Evolutionary conservation across 306 rosid species (phyloP).

Genomic region (Gastrolobium bilobum): DNA sequence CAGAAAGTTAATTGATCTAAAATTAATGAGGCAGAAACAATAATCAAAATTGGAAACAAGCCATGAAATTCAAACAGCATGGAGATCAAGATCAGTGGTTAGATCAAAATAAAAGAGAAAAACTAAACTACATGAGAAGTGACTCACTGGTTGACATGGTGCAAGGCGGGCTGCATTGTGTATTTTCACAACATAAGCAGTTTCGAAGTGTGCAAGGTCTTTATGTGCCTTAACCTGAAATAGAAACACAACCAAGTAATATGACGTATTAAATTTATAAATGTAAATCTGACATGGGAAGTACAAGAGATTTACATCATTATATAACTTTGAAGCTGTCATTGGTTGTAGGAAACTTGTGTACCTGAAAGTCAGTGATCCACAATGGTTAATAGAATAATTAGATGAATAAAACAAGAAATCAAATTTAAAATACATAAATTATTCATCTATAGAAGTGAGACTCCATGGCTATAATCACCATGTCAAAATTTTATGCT

Average conservation of each 20-base stretch:
- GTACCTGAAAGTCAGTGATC: slow-evolving; percentile 66
- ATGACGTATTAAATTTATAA: not conserved
- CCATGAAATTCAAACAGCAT: not conserved
- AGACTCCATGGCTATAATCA: not conserved
- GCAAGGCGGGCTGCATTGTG: slow-evolving; percentile 91
- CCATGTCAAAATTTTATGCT: slow-evolving; percentile 5
- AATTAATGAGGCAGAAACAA: slow-evolving; percentile 22
- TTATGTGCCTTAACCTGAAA: slow-evolving; percentile 88
- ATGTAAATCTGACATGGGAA: slow-evolving; percentile 1
- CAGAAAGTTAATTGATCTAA: slow-evolving; percentile 22
- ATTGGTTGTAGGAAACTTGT: slow-evolving; percentile 98
- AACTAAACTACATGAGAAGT: slow-evolving; percentile 8
- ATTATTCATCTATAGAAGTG: not conserved
- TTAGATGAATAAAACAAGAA: not conserved
- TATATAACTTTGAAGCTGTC: slow-evolving; percentile 87
- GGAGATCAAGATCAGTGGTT: not conserved
- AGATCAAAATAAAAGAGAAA: slow-evolving; percentile 14
- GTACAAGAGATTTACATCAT: slow-evolving; percentile 70
- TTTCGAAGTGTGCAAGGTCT: slow-evolving; percentile 86
- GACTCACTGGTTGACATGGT: slow-evolving; percentile 79
- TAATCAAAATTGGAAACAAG: not conserved
- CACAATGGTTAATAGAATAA: slow-evolving; percentile 27
- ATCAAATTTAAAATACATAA: not conserved
- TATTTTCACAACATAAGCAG: slow-evolving; percentile 94
- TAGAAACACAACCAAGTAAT: slow-evolving; percentile 29